Base-by-base conservation (phyloP, 768 basidiomycete species). In the Boletus pseudo-olivaceus region DNA sequence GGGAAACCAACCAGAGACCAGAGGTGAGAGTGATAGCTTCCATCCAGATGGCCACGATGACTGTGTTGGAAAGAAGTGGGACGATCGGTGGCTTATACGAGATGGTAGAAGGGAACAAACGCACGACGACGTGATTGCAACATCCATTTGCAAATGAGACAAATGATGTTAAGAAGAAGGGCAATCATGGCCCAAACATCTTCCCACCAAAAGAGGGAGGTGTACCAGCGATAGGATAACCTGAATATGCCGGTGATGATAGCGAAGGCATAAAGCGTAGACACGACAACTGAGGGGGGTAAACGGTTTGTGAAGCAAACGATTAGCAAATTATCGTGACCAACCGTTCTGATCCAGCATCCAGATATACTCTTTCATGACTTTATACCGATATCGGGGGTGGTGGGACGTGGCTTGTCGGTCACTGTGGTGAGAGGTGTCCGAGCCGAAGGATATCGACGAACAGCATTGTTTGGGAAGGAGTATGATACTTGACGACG, bases 121-220 rank as follows among this genome's bases (percentile, higher is more conserved):
- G 6, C 32, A 41, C 42, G 4, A 32, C 4, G 3, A 7, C 1
- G 27, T n/a, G 29, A 29, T 30, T n/a, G 49, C 14, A 15, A 15
- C 14, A 43, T 26, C 44, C 39, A 34, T 9, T 17, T 17, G 26
- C 41, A 27, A 17, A 30, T 12, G 20, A 43, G 15, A 30, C 40
- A 47, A 20, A 12, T 11, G 9, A 56, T 32, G 17, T 43, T 29
- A 15, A 56, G 11, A n/a, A 56, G 8, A 42, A 55, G 38, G 33
- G 45, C 33, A 7, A 46, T 26, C 17, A 9, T 35, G 33, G 33
- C 55, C 55, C 51, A 55, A 19, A 37, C 7, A 19, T 55, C 53
- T 40, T 55, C 53, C 39, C 45, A 55, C 44, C 44, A 35, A 30
- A 56, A 42, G 14, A 26, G 33, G 19, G 53, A 56, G 30, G 37